Evolutionary conservation across 2,329 filamentous ascomycete genomes (phyloP).

Genomic region (Blastomyces silverae): DNA sequence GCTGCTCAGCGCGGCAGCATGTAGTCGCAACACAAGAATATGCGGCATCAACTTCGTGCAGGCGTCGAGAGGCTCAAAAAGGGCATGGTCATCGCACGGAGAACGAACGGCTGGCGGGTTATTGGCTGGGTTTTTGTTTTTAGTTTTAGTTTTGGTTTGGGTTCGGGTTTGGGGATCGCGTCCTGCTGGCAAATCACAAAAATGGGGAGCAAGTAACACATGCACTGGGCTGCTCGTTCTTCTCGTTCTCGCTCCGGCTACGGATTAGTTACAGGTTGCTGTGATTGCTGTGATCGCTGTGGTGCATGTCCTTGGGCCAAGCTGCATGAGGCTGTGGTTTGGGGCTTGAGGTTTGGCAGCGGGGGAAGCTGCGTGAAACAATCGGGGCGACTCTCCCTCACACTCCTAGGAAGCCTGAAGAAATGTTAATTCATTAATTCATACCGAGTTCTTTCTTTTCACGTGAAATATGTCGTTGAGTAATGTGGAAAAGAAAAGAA

Average conservation of each 20-base stretch:
- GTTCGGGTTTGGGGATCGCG: background rate
- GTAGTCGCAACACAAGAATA: background rate
- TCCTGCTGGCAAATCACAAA: background rate
- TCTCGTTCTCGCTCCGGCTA: background rate
- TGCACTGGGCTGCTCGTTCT: background rate
- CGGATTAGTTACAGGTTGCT: no score
- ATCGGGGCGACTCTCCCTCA: no score
- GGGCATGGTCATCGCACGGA: background rate
- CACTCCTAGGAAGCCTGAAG: background rate
- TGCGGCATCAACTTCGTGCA: background rate
- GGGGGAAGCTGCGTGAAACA: no score
- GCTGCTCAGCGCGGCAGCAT: background rate
- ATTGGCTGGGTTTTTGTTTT: background rate
- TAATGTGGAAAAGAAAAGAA: background rate
- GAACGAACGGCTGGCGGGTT: background rate
- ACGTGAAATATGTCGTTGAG: background rate
- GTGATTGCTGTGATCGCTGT: background rate
- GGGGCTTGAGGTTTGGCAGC: no score
- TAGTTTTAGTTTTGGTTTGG: no score
- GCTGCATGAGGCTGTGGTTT: background rate
- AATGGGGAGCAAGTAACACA: background rate
- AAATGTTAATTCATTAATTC: background rate
- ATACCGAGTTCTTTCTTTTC: background rate
- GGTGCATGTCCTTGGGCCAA: background rate
- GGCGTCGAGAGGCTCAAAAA: background rate